Conservation (phyloP, 768 basidiomycete genomes). For the Rhizopogon sp. region DNA sequence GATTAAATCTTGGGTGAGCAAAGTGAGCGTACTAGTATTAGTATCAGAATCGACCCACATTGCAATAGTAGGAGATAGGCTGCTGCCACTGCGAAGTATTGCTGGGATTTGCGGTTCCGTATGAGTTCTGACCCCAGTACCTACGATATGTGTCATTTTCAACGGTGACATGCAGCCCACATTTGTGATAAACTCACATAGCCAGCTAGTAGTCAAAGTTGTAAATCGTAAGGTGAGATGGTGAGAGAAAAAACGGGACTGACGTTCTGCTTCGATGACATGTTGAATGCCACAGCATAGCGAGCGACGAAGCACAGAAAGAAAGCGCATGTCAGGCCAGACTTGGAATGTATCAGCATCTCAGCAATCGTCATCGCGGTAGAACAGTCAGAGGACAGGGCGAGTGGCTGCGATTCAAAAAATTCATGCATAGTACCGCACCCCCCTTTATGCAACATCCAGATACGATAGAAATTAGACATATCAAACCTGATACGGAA, state of each 20-base stretch:
- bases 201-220: constrained; percentile 13
- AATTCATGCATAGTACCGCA: no score
- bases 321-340: no score
- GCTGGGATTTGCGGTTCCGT: constrained; percentile 21
- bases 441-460: no score
- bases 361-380: no score
- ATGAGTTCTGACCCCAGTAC: constrained; percentile 36
- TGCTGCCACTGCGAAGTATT: constrained; percentile 29
- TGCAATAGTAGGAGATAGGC: constrained; percentile 27
- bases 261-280: constrained; percentile 12
- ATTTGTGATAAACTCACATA: constrained; percentile 12
- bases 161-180: background rate
- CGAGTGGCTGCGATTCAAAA: no score
- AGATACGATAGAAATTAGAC: no score
- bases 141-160: constrained; percentile 9
- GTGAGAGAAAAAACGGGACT: background rate
- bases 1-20: background rate
- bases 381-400: no score
- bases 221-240: background rate
- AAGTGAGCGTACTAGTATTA: background rate
- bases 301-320: no score
- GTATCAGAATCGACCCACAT: constrained; percentile 5
- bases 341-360: no score
- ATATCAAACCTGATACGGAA: no score
- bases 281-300: no score